Evolutionary conservation across 148 eudicot genomes (phyloP).

Genomic region (Heliamphora exappendiculata): DNA sequence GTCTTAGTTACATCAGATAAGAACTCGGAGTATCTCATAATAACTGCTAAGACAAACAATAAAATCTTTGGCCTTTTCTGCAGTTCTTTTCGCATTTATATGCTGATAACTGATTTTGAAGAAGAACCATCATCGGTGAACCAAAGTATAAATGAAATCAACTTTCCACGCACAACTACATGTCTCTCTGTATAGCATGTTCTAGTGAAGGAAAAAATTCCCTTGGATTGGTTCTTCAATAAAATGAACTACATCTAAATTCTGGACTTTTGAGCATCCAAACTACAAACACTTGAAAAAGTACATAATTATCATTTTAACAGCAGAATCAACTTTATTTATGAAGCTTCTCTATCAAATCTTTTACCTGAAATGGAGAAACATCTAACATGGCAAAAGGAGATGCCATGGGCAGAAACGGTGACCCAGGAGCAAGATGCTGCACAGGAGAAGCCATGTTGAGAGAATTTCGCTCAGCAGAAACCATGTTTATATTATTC

Average conservation of each 20-base stretch:
- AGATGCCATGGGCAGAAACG: constrained; percentile 63
- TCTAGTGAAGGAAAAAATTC: background rate
- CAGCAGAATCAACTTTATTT: background rate
- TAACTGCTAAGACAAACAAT: background rate
- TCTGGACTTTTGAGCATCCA: background rate
- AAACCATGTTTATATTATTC: constrained; percentile 46
- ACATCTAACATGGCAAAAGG: constrained; percentile 86
- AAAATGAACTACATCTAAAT: background rate
- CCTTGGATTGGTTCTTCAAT: background rate
- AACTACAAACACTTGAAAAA: background rate
- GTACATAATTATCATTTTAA: background rate
- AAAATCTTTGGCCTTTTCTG: background rate
- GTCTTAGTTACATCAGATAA: constrained; percentile 12
- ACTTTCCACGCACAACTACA: background rate
- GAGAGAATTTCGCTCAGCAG: constrained; percentile 45
- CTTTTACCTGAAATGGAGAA: constrained; percentile 79
- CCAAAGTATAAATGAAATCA: background rate
- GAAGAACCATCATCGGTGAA: background rate
- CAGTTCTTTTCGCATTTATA: background rate
- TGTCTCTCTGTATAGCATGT: background rate
- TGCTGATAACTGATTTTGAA: background rate
- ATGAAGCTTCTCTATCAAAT: background rate
- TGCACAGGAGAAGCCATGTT: constrained; percentile 47
- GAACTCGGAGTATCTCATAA: background rate
- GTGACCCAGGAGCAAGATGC: constrained; percentile 77